Percentiles rank a stretch among this genome's conserved stretches.
Evolutionary conservation across 73 alveolate species (phyloP).

Genomic region (Symbiodinium natans): DNA sequence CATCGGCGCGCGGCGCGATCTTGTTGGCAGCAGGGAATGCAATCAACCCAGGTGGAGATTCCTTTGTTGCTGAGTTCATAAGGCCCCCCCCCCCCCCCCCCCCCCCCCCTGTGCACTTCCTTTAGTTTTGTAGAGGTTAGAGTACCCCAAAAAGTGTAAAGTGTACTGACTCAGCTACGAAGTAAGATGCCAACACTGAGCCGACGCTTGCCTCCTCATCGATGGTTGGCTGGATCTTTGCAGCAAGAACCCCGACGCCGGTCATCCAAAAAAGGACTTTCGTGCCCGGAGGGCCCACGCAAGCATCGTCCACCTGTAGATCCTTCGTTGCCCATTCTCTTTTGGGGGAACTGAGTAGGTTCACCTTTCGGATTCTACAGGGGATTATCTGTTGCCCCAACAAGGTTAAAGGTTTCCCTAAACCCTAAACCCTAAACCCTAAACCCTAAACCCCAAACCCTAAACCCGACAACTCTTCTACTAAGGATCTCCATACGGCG

Average conservation of each 20-base stretch:
- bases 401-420: too few species aligned
- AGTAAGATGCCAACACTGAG: neutral
- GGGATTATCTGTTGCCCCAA: too few species aligned
- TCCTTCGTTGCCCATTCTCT: too few species aligned
- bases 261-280: conserved; percentile 84
- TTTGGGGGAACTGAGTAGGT: too few species aligned
- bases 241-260: conserved; percentile 76
- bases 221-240: conserved; percentile 46
- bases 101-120: too few species aligned
- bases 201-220: conserved; percentile 13
- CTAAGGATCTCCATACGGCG: conserved; percentile 47
- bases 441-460: too few species aligned
- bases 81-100: too few species aligned
- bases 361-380: too few species aligned
- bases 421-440: too few species aligned
- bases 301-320: conserved; percentile 42
- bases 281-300: conserved; percentile 84
- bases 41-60: conserved; percentile 68
- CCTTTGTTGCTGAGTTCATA: neutral
- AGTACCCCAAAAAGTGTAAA: neutral
- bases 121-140: too few species aligned
- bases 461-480: neutral
- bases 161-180: neutral
- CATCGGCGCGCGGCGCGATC: neutral
- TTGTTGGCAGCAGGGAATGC: conserved; percentile 29